Conservation (phyloP, 2,329 filamentous ascomycete species). For the Botrytis tulipae region DNA sequence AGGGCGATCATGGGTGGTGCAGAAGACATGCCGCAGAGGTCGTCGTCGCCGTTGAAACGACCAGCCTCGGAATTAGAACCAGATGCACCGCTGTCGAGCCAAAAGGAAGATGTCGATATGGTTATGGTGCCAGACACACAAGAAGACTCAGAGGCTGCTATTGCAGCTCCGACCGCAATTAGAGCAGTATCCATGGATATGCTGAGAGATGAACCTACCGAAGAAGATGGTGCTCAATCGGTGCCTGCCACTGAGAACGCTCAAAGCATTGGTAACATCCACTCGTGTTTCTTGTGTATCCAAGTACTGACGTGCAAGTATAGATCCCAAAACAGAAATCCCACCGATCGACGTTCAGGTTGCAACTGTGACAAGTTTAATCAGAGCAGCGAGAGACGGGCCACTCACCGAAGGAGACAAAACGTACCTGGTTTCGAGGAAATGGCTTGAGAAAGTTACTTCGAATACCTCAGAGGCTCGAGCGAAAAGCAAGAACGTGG, state of each 20-base stretch:
- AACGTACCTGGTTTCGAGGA: slow-evolving; percentile 74
- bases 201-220: slow-evolving; percentile 24
- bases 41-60: slow-evolving; percentile 64
- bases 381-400: slow-evolving; percentile 47
- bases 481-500: slow-evolving; percentile 56
- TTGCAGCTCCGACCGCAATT: slow-evolving; percentile 15
- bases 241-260: slow-evolving; percentile 14
- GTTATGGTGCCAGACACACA: slow-evolving; percentile 28
- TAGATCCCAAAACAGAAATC: slow-evolving; percentile 27
- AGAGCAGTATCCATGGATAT: slow-evolving; percentile 33
- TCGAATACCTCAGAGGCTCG: slow-evolving; percentile 61
- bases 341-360: slow-evolving; percentile 69
- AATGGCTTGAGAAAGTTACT: slow-evolving; percentile 74
- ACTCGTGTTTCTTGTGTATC: not conserved
- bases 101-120: slow-evolving; percentile 40
- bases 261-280: slow-evolving; percentile 12
- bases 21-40: slow-evolving; percentile 56
- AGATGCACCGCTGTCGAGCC: slow-evolving; percentile 28
- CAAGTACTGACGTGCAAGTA: slow-evolving; percentile 1
- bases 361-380: slow-evolving; percentile 63
- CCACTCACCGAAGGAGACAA: slow-evolving; percentile 68
- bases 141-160: slow-evolving; percentile 19
- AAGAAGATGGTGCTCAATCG: not conserved
- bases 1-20: slow-evolving; percentile 60
- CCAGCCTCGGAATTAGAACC: slow-evolving; percentile 48